A percentile compares a stretch with the other conserved stretches of the same genome.
Evolutionary conservation across 495 filamentous ascomycete species (phyloP).

Genomic region (Lasiosphaeria miniovina): DNA sequence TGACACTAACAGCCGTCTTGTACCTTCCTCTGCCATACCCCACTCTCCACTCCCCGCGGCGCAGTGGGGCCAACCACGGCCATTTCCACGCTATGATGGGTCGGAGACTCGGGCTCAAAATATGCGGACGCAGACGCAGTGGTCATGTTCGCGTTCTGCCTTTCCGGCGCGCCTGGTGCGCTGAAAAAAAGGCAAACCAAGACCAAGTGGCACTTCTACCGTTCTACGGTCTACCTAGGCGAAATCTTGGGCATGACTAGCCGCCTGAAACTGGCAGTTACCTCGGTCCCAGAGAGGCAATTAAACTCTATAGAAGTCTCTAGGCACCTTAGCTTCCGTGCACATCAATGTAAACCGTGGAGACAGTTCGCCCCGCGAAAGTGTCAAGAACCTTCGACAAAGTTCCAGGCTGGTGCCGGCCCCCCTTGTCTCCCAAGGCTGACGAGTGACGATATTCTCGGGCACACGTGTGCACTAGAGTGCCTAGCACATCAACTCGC

Average conservation of each 20-base stretch:
- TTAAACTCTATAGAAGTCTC: background rate
- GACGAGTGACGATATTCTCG: background rate
- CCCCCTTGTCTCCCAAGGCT: background rate
- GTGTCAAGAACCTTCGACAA: background rate
- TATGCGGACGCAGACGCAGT: background rate
- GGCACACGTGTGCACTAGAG: too few relatives aligned
- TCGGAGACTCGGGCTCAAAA: background rate
- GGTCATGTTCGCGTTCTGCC: background rate
- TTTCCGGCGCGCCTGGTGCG: background rate
- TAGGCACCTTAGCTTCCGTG: background rate
- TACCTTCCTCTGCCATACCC: background rate
- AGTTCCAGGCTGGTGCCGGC: too few relatives aligned
- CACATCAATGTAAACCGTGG: background rate
- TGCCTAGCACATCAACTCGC: too few relatives aligned
- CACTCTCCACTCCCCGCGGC: too few relatives aligned
- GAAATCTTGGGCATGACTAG: background rate
- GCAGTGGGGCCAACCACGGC: too few relatives aligned
- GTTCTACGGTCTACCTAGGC: background rate
- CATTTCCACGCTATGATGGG: background rate
- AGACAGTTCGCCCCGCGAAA: background rate
- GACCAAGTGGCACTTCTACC: background rate
- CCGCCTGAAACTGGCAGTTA: too few relatives aligned
- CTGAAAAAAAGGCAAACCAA: background rate
- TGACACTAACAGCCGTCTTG: slow-evolving; percentile 6
- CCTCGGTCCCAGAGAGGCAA: too few relatives aligned